These are phyloP conservation scores for Bretschneidera sinensis DNA, from an alignment of 345 rosid genomes.

Conservation along the genomic window DNA sequence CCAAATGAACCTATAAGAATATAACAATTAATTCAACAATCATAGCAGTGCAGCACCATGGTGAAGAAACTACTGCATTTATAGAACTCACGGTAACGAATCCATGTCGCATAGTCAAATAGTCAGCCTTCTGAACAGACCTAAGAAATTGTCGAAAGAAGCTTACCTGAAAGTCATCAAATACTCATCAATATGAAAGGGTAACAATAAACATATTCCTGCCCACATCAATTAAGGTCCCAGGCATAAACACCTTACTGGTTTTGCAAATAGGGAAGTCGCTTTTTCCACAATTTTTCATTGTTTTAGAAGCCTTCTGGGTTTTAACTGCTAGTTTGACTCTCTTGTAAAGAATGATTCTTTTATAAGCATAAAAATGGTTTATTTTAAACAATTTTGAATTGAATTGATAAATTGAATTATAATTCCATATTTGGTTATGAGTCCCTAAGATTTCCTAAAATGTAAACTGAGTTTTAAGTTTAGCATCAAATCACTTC, in stretches of 20 bases:
- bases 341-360: too few relatives aligned
- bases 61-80: background rate
- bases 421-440: too few relatives aligned
- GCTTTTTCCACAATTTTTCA: background rate
- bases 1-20: slow-evolving; percentile 69
- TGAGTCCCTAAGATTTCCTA: background rate
- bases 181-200: background rate
- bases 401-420: too few relatives aligned
- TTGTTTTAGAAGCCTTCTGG: background rate
- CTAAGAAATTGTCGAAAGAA: slow-evolving; percentile 77
- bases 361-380: too few relatives aligned
- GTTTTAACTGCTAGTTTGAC: background rate
- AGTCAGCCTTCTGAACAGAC: slow-evolving; percentile 74
- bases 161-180: slow-evolving; percentile 48
- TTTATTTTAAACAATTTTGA: too few relatives aligned
- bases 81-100: slow-evolving; percentile 59
- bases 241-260: background rate
- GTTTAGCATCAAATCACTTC: background rate
- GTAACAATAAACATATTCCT: background rate
- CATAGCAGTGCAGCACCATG: background rate
- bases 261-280: background rate
- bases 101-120: slow-evolving; percentile 87
- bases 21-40: slow-evolving; percentile 8
- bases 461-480: background rate
- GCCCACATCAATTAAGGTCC: background rate